phyloP scores from a whole-genome alignment of 805 yeast genomes.

The Sungouiella blattae region DNA sequence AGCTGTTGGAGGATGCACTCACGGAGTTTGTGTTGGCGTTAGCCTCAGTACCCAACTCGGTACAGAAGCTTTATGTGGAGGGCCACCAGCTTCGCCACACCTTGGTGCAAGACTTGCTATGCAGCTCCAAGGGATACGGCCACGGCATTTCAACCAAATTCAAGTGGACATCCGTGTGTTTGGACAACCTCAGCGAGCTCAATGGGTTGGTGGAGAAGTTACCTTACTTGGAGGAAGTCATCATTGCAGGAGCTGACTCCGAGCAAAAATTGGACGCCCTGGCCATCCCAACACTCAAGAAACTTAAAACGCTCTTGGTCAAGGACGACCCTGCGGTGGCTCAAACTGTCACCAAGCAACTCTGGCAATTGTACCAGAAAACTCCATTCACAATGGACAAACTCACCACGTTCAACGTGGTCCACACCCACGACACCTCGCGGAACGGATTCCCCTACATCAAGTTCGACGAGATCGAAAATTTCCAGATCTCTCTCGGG shows the following conservation, averaged over 20 bases:
- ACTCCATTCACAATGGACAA: slow-evolving; percentile 11
- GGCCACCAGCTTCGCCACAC: slow-evolving; percentile 1
- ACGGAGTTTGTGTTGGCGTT: slow-evolving; percentile 2
- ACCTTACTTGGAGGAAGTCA: slow-evolving; percentile 6
- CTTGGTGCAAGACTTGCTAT: background rate
- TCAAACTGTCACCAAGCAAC: slow-evolving; percentile 3
- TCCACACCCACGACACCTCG: slow-evolving; percentile 17
- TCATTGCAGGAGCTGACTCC: slow-evolving; percentile 9
- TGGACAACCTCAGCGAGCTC: slow-evolving; percentile 13
- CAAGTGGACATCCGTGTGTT: slow-evolving; percentile 15
- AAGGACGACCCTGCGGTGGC: slow-evolving; percentile 7
- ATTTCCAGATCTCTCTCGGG: slow-evolving; percentile 45
- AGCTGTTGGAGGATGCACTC: background rate
- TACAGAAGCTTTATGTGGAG: slow-evolving; percentile 19
- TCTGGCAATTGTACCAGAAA: slow-evolving; percentile 6
- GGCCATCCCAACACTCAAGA: slow-evolving; percentile 5
- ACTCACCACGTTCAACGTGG: slow-evolving; percentile 22
- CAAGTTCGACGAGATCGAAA: slow-evolving; percentile 21
- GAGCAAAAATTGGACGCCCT: background rate
- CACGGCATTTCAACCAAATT: slow-evolving; percentile 11
- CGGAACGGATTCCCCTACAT: slow-evolving; percentile 13
- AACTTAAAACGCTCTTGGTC: slow-evolving; percentile 6
- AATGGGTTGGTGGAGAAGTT: background rate
- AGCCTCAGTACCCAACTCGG: slow-evolving; percentile 4
- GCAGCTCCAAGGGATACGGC: slow-evolving; percentile 6